Conservation (phyloP, 805 yeast genomes). For the Suhomyces sp. region DNA sequence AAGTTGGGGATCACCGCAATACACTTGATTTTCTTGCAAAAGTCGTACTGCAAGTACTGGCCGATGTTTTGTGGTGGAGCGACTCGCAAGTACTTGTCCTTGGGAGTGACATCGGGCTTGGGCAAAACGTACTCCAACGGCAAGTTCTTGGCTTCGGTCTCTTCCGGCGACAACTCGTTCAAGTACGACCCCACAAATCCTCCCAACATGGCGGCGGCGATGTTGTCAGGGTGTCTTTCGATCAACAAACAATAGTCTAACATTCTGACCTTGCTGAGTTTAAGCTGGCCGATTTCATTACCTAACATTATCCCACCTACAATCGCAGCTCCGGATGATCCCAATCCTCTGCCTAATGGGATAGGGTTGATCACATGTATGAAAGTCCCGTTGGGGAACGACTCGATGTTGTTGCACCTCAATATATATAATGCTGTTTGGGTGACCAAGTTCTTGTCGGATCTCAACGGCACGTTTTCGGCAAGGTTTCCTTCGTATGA, state of each 20-base stretch:
- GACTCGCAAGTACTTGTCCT: conserved; percentile 34
- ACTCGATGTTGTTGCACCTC: conserved; percentile 71
- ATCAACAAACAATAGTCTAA: conserved; percentile 94
- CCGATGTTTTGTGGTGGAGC: conserved; percentile 83
- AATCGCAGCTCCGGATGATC: conserved; percentile 97
- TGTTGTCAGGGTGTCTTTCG: conserved; percentile 97
- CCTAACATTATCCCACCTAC: conserved; percentile 95
- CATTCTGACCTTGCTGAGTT: conserved; percentile 74
- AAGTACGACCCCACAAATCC: conserved; percentile 96
- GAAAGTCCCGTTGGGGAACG: conserved; percentile 81
- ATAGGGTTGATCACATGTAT: conserved; percentile 85
- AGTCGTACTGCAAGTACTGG: conserved; percentile 79
- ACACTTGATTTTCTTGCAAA: conserved; percentile 81
- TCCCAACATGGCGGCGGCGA: conserved; percentile 98
- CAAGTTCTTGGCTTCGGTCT: conserved; percentile 70
- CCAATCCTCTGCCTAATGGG: conserved; percentile 95
- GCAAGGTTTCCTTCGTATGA: conserved; percentile 79
- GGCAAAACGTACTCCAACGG: conserved; percentile 86
- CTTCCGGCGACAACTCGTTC: conserved; percentile 72
- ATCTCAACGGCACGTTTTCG: conserved; percentile 70
- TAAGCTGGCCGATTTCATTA: conserved; percentile 74
- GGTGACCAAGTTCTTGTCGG: conserved; percentile 83
- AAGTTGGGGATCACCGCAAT: conserved; percentile 90
- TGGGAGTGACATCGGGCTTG: conserved; percentile 64
- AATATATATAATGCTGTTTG: conserved; percentile 89